These are phyloP conservation scores for Candida andamanensis DNA, from an alignment of 805 yeast genomes.

Conservation along the genomic window DNA sequence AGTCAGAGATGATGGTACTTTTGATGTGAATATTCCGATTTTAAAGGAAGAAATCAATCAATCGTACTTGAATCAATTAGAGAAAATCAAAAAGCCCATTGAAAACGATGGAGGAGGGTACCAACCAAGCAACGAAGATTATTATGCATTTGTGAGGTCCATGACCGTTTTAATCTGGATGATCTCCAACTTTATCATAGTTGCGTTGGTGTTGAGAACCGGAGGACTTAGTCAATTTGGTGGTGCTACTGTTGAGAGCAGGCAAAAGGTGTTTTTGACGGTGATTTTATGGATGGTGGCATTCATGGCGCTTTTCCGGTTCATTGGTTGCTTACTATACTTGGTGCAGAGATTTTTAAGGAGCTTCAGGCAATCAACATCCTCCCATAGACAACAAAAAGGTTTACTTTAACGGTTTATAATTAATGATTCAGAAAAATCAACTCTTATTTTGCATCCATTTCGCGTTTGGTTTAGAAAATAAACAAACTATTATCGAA, in stretches of 20 bases:
- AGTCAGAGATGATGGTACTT: conserved; percentile 49
- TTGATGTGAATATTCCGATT: conserved; percentile 50
- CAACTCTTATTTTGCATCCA: too few species aligned
- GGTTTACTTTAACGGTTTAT: conserved; percentile 11
- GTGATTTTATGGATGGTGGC: conserved; percentile 61
- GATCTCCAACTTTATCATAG: conserved; percentile 37
- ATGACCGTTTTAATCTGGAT: conserved; percentile 45
- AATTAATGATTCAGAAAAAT: too few species aligned
- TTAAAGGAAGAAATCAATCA: conserved; percentile 49
- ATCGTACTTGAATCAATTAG: conserved; percentile 47
- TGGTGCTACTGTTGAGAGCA: conserved; percentile 24
- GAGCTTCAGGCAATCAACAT: conserved; percentile 17
- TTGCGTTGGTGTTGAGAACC: conserved; percentile 39
- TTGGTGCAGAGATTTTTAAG: conserved; percentile 33
- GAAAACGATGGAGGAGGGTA: conserved; percentile 23
- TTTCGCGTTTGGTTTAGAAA: not conserved
- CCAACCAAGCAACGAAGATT: conserved; percentile 36
- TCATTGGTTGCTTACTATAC: conserved; percentile 49
- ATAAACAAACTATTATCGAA: not conserved
- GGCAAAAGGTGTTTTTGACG: conserved; percentile 41
- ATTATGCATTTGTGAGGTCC: conserved; percentile 41
- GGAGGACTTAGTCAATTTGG: conserved; percentile 42
- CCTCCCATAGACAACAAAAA: conserved; percentile 11
- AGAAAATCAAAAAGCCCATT: conserved; percentile 44
- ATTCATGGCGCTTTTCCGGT: conserved; percentile 52